phyloP scores from a whole-genome alignment of 345 rosid species.

The Arabis hirsuta region DNA sequence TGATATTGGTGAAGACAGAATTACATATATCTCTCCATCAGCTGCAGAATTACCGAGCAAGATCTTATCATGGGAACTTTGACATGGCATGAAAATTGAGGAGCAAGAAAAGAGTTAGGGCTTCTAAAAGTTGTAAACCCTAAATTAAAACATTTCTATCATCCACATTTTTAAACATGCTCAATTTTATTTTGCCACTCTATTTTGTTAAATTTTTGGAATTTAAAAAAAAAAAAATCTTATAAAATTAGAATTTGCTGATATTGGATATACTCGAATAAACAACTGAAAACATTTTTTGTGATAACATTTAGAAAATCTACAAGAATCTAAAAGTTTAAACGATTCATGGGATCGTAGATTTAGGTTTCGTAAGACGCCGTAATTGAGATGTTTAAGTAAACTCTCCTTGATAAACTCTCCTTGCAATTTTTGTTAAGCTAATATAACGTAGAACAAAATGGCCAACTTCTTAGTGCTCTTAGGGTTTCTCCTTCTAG shows the following conservation, averaged over 20 bases:
- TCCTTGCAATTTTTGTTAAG: background rate
- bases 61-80: slow-evolving; percentile 29
- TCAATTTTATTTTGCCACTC: background rate
- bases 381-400: background rate
- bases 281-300: background rate
- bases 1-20: slow-evolving; percentile 1
- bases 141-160: too few relatives aligned
- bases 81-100: slow-evolving; percentile 21
- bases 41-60: slow-evolving; percentile 18
- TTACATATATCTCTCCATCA: slow-evolving; percentile 36
- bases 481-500: background rate
- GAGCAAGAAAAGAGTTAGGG: background rate
- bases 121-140: background rate
- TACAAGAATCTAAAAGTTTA: background rate
- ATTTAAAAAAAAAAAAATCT: too few relatives aligned
- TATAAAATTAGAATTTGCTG: too few relatives aligned
- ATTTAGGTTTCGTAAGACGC: background rate
- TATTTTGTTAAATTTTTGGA: too few relatives aligned
- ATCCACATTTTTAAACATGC: too few relatives aligned
- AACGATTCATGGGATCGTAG: background rate
- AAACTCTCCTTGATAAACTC: background rate
- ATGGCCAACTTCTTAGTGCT: background rate
- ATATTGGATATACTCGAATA: background rate
- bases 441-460: background rate
- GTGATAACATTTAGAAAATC: background rate